phyloP scores from a whole-genome alignment of 2,329 filamentous ascomycete species.

The Alternaria incomplexa region DNA sequence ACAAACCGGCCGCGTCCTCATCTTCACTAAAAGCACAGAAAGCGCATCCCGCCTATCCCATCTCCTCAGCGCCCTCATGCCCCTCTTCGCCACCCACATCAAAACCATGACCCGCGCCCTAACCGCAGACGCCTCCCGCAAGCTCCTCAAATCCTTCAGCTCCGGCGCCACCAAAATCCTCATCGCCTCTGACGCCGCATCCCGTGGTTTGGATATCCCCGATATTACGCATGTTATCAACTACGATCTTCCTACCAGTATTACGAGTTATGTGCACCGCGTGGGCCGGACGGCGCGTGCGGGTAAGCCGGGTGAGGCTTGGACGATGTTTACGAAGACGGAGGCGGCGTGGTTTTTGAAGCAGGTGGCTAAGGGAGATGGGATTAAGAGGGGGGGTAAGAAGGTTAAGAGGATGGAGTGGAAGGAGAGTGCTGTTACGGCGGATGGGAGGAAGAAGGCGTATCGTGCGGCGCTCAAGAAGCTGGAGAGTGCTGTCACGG shows the following conservation, averaged over 20 bases:
- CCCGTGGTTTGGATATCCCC: conserved; percentile 84
- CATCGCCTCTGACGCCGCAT: conserved; percentile 91
- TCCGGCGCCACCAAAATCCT: conserved; percentile 71
- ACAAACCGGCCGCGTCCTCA: conserved; percentile 60
- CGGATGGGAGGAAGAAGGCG: conserved; percentile 45
- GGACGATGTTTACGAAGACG: conserved; percentile 81
- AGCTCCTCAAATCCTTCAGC: conserved; percentile 71
- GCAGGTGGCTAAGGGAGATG: conserved; percentile 69
- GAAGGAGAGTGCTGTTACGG: conserved; percentile 49
- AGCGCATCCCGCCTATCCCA: conserved; percentile 84
- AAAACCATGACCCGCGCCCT: conserved; percentile 79
- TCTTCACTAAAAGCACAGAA: conserved; percentile 93
- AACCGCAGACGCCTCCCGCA: conserved; percentile 72
- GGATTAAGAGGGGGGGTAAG: conserved; percentile 55
- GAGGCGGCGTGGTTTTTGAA: conserved; percentile 94
- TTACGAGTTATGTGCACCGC: conserved; percentile 86
- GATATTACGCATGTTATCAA: conserved; percentile 86
- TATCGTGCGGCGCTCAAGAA: conserved; percentile 64
- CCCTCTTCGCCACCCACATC: conserved; percentile 62
- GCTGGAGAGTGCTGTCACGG: conserved; percentile 66
- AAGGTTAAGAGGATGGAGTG: conserved; percentile 56
- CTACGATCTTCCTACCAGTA: conserved; percentile 85
- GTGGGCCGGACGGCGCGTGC: conserved; percentile 90
- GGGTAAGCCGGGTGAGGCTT: conserved; percentile 75
- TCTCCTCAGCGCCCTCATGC: conserved; percentile 72